These are phyloP conservation scores for Vachellia collinsii DNA, from an alignment of 306 rosid species.

Conservation along the genomic window DNA sequence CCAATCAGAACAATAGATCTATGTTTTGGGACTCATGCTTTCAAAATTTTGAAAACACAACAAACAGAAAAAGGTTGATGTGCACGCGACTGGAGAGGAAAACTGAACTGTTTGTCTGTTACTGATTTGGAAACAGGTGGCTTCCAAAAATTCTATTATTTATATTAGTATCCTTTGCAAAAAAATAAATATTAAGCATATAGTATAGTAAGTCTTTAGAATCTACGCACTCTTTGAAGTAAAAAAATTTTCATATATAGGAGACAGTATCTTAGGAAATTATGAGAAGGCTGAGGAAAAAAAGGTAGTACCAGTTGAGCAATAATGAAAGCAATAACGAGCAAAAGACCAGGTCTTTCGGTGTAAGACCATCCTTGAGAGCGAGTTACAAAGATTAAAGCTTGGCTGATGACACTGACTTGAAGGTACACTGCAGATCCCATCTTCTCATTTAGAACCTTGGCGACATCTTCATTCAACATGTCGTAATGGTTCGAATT, in stretches of 20 bases:
- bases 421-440: conserved; percentile 74
- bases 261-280: not conserved
- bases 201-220: not conserved
- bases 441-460: conserved; percentile 36
- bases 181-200: not conserved
- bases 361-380: conserved; percentile 72
- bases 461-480: not conserved
- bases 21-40: not conserved
- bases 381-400: conserved; percentile 75
- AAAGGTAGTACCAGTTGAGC: conserved; percentile 65
- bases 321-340: conserved; percentile 55
- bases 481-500: conserved; percentile 6
- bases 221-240: not conserved
- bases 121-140: not conserved
- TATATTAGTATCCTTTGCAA: not conserved
- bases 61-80: not conserved
- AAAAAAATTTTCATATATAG: not conserved
- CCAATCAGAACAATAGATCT: not conserved
- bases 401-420: conserved; percentile 78
- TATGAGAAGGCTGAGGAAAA: not conserved
- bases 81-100: not conserved
- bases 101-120: not conserved
- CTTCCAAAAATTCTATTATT: not conserved
- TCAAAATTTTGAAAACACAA: not conserved
- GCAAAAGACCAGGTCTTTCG: conserved; percentile 74